Evolutionary conservation across 495 filamentous ascomycete species (phyloP), one percentile per base, ranked within the genome.

Genomic region (Neurospora sp.): DNA sequence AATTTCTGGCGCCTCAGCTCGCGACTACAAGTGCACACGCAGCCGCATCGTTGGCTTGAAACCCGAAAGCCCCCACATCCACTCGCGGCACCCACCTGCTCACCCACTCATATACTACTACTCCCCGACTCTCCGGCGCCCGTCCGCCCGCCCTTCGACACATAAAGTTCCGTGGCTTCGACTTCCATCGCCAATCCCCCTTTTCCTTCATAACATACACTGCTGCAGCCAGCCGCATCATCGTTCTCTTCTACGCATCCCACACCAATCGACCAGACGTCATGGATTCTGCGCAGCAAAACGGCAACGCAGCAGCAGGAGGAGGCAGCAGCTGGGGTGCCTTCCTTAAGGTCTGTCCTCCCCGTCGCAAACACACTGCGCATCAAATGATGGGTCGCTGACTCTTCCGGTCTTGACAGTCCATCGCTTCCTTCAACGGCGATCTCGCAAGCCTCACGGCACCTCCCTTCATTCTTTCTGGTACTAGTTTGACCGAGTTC

Each of bases 381-480:
- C 35, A 44, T 68, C 8, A 35, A 6, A 41, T 71, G 10, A 12
- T 40, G 9, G 27, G 10, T 53, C 35, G 69, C 73, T 70, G 69
- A 70, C 44, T 31, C 40, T n/a, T 37, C 40, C 68, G n/a, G 16
- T 42, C 16, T 14, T 65, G 27, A 65, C 53, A 96, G 93, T 96
- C 94, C 38, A 94, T 99, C 78, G 93, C 96, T 44, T 96, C 93
- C 22, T 98, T 98, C 86, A 97, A 93, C 83, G 96, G 96, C 77
- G 96, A 99, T 77, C 89, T 99, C 61, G 92, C 95, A 14, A 93
- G 93, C 71, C 85, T 98, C 82, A 98, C 96, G 40, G 95, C 96
- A 27, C 96, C 96, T 44, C 93, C 96, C 12, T 99, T 98, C 81
- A 98, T 99, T 81, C 90, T 98, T 45, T 95, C 93, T 69, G 89